Evolutionary conservation across 1,284 basidiomycete genomes (phyloP).

Genomic region (Tilletia caries): DNA sequence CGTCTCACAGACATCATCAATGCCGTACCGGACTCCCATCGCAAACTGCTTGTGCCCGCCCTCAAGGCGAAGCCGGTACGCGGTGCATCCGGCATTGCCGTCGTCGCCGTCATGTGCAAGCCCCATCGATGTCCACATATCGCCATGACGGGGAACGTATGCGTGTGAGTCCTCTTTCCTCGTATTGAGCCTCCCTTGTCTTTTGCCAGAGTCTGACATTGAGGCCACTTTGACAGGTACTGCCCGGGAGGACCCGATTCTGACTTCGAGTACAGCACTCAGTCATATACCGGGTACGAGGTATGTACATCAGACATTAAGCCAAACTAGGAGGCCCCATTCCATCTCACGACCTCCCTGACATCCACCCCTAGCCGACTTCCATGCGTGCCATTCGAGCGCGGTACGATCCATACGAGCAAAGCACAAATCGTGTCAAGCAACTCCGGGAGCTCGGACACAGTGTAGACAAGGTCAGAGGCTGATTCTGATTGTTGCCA

Average conservation of each 20-base stretch:
- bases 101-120: slow-evolving; percentile 99
- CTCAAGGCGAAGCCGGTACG: slow-evolving; percentile 90
- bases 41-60: slow-evolving; percentile 83
- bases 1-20: slow-evolving; percentile 96
- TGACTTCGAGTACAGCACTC: slow-evolving; percentile 99
- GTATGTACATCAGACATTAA: neutral
- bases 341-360: neutral
- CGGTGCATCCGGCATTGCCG: slow-evolving; percentile 96
- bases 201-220: neutral
- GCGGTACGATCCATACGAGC: slow-evolving; percentile 97
- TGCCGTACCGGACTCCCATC: slow-evolving; percentile 95
- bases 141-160: slow-evolving; percentile 99
- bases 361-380: slow-evolving; percentile 64
- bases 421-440: slow-evolving; percentile 88
- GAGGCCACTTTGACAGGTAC: slow-evolving; percentile 58
- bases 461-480: slow-evolving; percentile 76
- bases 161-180: slow-evolving; percentile 63
- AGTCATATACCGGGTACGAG: slow-evolving; percentile 91
- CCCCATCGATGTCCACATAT: slow-evolving; percentile 99
- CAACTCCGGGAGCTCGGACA: slow-evolving; percentile 92
- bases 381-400: slow-evolving; percentile 98
- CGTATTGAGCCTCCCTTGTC: neutral
- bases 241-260: slow-evolving; percentile 99
- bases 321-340: no score
- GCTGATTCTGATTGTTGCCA: no score